Evolutionary conservation across 345 rosid genomes (phyloP), one percentile per base, ranked within the genome.

Genomic region (Nephelium lappaceum): DNA sequence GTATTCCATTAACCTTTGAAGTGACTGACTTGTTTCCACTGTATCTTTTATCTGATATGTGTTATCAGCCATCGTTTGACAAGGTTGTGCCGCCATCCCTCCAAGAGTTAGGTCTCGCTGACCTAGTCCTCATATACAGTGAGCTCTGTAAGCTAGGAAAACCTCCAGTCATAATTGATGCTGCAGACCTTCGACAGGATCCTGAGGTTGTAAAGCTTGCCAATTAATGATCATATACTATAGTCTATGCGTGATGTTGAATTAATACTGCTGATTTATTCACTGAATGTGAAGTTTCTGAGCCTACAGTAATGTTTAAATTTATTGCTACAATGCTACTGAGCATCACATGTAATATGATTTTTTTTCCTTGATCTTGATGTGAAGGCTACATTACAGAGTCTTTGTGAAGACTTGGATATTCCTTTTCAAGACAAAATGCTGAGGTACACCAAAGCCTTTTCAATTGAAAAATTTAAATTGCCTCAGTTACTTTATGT

Each of bases 361-460:
- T 79, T 77, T 53, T 53, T 62, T 5, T 11, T 47, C 12, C 71
- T 74, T 63, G n/a, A 58, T 67, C 11, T 74, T 38, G 12, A 63
- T 76, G n/a, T 76, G 81, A 84, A 95, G 98, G 92, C 82, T 65
- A 87, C 93, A 36, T 81, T 93, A 67, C 88, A 83, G n/a, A 84
- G 89, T 80, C 96, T 95, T 81, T 95, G 95, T 74, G 82, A 89
- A 84, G 95, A 93, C 68, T 80, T 95, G 85, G 85, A 82, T 68
- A 88, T 95, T 84, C 97, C 97, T 77, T 93, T 87, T 84, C 91
- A 93, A 74, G 78, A 86, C 12, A 67, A 89, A 68, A 95, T 93
- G 96, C 95, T 95, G 79, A 91, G 86, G 97, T 89, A 84, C 60
- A 89, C 65, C n/a, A 57, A 76, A 62, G 1, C 25, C 6, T 43